These are phyloP conservation scores for Ganoderma multipileum DNA, from an alignment of 1,284 basidiomycete genomes.

Conservation along the genomic window DNA sequence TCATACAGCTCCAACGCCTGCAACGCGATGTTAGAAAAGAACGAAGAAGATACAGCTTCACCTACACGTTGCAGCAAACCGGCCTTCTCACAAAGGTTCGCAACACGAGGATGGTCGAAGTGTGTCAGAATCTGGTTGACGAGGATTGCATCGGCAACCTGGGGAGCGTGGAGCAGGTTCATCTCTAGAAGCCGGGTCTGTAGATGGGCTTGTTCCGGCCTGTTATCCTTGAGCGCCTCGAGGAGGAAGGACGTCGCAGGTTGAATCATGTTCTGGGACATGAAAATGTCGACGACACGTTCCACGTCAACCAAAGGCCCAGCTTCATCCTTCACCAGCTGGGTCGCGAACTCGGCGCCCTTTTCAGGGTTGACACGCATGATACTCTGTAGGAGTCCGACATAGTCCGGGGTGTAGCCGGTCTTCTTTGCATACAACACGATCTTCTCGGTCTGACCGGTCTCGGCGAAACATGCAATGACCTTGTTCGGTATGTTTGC, in stretches of 20 bases:
- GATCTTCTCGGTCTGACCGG: constrained; percentile 99
- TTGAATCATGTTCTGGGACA: constrained; percentile 99
- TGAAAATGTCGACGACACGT: constrained; percentile 97
- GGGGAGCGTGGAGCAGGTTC: constrained; percentile 97
- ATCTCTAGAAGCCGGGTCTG: constrained; percentile 98
- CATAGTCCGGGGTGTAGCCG: constrained; percentile 93
- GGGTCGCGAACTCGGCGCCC: constrained; percentile 97
- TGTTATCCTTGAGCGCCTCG: constrained; percentile 99
- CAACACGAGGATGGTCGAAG: constrained; percentile 96
- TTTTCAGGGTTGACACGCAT: constrained; percentile 98
- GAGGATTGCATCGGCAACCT: constrained; percentile 98
- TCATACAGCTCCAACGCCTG: constrained; percentile 99
- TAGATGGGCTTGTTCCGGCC: constrained; percentile 94
- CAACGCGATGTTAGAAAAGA: constrained; percentile 25
- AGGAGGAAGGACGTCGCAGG: constrained; percentile 98
- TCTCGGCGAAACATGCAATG: constrained; percentile 98
- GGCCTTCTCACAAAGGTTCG: constrained; percentile 98
- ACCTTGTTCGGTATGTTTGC: constrained; percentile 99
- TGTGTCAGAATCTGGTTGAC: constrained; percentile 99
- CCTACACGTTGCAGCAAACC: constrained; percentile 91
- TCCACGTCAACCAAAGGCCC: constrained; percentile 96
- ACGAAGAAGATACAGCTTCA: constrained; percentile 15
- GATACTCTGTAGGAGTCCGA: constrained; percentile 94
- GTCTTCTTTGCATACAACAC: constrained; percentile 98
- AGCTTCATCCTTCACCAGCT: constrained; percentile 92